Conservation (phyloP, 805 yeast species). For the Teunomyces atbi region DNA sequence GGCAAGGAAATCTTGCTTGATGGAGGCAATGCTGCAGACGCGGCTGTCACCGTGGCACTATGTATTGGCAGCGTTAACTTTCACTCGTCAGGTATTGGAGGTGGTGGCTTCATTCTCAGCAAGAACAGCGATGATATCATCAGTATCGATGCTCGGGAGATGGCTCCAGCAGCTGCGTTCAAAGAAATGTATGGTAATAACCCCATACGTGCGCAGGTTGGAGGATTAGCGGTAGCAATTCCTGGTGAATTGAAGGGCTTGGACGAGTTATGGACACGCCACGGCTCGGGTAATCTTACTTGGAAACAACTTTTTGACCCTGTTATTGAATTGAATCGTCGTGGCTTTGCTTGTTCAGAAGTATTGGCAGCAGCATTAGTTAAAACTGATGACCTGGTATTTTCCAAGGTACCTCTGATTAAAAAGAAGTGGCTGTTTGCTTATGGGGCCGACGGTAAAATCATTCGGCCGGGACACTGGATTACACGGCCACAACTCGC, state of each 20-base stretch:
- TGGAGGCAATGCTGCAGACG: constrained; percentile 89
- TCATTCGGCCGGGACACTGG: constrained; percentile 54
- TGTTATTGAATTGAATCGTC: constrained; percentile 59
- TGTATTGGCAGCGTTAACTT: constrained; percentile 85
- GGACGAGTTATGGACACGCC: constrained; percentile 54
- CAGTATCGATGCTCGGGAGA: constrained; percentile 83
- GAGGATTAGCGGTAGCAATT: constrained; percentile 84
- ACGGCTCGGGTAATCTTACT: constrained; percentile 66
- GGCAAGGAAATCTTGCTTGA: constrained; percentile 53
- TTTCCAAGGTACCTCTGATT: constrained; percentile 26
- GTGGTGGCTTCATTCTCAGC: constrained; percentile 73
- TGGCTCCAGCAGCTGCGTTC: constrained; percentile 67
- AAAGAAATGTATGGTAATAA: constrained; percentile 61
- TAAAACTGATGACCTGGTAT: constrained; percentile 18
- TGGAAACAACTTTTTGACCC: constrained; percentile 80
- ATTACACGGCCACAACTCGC: constrained; percentile 64
- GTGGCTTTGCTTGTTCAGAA: constrained; percentile 53
- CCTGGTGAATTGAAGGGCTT: constrained; percentile 93
- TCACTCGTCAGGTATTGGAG: constrained; percentile 88
- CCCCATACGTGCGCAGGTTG: constrained; percentile 56
- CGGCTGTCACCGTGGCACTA: constrained; percentile 82
- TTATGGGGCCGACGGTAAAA: constrained; percentile 20
- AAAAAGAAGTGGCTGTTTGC: constrained; percentile 57
- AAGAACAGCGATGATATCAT: constrained; percentile 40
- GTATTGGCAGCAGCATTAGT: constrained; percentile 33